These are phyloP conservation scores for Emericellopsis atlantica DNA, from an alignment of 2,329 filamentous ascomycete species.

Conservation along the genomic window DNA sequence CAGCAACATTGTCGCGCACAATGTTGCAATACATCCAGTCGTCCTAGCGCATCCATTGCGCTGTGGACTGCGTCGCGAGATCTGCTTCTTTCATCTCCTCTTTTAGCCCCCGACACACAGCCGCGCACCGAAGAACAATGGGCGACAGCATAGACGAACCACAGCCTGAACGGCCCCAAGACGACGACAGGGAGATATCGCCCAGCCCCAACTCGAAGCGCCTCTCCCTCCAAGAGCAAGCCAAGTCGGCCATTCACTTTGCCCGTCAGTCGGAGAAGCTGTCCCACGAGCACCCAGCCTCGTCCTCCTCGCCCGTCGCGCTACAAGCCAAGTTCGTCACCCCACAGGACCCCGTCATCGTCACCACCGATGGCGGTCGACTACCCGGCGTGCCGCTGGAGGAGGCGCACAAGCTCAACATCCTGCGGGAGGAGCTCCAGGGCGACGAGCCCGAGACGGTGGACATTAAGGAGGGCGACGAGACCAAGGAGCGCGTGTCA, in stretches of 20 bases:
- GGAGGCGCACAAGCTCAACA: conserved; percentile 60
- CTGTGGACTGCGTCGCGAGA: no score
- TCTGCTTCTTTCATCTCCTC: no score
- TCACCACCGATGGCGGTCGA: conserved; percentile 53
- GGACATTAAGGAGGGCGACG: conserved; percentile 11
- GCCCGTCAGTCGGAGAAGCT: conserved; percentile 48
- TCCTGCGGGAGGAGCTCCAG: conserved; percentile 37
- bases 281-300: conserved; percentile 18
- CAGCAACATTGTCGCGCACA: no score
- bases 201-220: background rate
- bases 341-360: conserved; percentile 57
- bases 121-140: no score
- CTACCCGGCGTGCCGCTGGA: conserved; percentile 56
- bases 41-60: no score
- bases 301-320: conserved; percentile 27
- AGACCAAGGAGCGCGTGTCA: conserved; percentile 12
- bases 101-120: no score
- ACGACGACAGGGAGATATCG: background rate
- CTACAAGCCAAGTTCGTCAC: conserved; percentile 54
- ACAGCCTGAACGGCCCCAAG: background rate
- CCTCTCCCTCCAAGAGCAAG: background rate
- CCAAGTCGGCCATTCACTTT: conserved; percentile 30
- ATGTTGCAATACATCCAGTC: no score
- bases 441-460: conserved; percentile 11
- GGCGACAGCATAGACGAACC: background rate